A percentile compares a stretch with the other conserved stretches of the same genome.
These are phyloP conservation scores for Camellia oleifera DNA, from an alignment of 179 eudicot species.

Conservation along the genomic window DNA sequence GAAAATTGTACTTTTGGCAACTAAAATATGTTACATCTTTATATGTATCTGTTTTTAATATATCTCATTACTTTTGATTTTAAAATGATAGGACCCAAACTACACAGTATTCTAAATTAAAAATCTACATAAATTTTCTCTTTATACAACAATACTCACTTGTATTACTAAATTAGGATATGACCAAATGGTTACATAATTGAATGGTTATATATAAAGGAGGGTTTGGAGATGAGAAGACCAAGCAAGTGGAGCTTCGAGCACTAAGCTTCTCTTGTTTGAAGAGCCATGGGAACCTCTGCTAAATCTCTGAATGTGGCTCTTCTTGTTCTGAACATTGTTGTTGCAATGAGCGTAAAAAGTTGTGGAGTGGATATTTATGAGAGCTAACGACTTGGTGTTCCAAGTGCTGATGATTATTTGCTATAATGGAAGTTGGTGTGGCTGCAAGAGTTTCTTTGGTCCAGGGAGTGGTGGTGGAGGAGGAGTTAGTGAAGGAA, in stretches of 20 bases:
- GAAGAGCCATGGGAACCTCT: constrained; percentile 3
- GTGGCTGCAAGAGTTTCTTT: constrained; percentile 11
- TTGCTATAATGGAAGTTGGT: constrained; percentile 2
- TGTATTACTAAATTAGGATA: neutral
- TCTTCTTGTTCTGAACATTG: constrained; percentile 4
- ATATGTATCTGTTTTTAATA: too few relatives aligned
- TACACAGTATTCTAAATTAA: too few relatives aligned
- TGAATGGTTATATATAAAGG: constrained; percentile 4
- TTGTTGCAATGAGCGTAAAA: neutral
- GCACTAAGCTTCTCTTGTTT: neutral
- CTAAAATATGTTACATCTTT: too few relatives aligned
- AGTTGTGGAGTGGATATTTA: neutral
- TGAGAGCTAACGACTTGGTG: neutral
- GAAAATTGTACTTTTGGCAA: too few relatives aligned
- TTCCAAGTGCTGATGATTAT: constrained; percentile 4
- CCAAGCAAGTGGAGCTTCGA: constrained; percentile 2
- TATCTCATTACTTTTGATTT: too few relatives aligned
- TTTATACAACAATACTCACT: neutral
- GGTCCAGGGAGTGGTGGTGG: constrained; percentile 15
- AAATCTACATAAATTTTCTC: too few relatives aligned
- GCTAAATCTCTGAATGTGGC: neutral
- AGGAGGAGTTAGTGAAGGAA: constrained; percentile 14
- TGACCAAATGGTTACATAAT: neutral
- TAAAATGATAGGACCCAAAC: too few relatives aligned
- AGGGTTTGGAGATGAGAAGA: constrained; percentile 1